Percentiles rank a stretch among this genome's conserved stretches.
phyloP scores from a whole-genome alignment of 768 basidiomycete genomes.

The Psilocybe sp. region DNA sequence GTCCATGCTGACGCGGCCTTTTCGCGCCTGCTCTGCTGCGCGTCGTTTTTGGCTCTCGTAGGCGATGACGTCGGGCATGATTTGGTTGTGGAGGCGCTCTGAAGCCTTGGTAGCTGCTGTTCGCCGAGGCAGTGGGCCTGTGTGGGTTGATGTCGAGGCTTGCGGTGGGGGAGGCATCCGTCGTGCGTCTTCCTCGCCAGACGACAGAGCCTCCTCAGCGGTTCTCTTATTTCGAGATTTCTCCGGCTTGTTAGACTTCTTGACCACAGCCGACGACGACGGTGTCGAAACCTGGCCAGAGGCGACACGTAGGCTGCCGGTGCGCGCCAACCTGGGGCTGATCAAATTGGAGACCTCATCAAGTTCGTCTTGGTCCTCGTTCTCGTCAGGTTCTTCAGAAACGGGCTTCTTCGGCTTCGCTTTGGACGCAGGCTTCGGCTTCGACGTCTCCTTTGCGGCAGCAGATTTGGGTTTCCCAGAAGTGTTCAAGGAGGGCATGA shows the following conservation, averaged over 20 bases:
- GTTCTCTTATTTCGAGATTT: conserved; percentile 11
- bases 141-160: conserved; percentile 11
- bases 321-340: conserved; percentile 11
- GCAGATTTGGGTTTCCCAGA: neutral
- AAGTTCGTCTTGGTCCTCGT: conserved; percentile 12
- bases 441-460: neutral
- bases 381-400: neutral
- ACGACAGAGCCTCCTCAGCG: too few relatives aligned
- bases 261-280: neutral
- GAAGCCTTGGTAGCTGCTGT: conserved; percentile 43
- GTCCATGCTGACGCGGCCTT: conserved; percentile 17
- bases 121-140: conserved; percentile 25
- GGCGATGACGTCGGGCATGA: conserved; percentile 77
- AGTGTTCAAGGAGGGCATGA: conserved; percentile 10
- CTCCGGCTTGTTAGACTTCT: neutral
- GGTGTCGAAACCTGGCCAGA: conserved; percentile 17
- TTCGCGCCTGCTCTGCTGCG: conserved; percentile 29
- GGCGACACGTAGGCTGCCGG: conserved; percentile 26
- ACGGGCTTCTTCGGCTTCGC: conserved; percentile 1
- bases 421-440: neutral
- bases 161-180: neutral
- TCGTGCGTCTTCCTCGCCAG: neutral
- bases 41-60: conserved; percentile 63
- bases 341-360: conserved; percentile 15
- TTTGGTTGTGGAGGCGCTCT: conserved; percentile 54